A percentile compares a stretch with the other conserved stretches of the same genome.
These are phyloP conservation scores for Cetraspora pellucida DNA, from an alignment of 192 early-diverging fungal species.

Conservation along the genomic window DNA sequence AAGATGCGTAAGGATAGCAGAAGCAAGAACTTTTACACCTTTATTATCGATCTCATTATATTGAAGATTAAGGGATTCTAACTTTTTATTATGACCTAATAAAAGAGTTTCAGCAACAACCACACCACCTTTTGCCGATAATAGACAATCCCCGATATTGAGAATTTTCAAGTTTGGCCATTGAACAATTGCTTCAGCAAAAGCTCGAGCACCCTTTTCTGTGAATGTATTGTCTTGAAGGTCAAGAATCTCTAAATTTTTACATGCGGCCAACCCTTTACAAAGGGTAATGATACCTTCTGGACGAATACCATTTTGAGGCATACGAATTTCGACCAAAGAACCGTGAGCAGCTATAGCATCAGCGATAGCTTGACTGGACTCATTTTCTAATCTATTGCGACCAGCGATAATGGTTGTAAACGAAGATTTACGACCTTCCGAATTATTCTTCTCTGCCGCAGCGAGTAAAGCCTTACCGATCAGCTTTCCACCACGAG, in stretches of 20 bases:
- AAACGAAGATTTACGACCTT: slow-evolving; percentile 66
- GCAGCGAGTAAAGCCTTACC: slow-evolving; percentile 79
- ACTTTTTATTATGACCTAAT: slow-evolving; percentile 51
- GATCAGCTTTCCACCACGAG: slow-evolving; percentile 85
- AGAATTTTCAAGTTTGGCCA: slow-evolving; percentile 82
- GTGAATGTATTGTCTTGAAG: slow-evolving; percentile 98
- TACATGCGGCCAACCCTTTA: slow-evolving; percentile 66
- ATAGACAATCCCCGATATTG: slow-evolving; percentile 90
- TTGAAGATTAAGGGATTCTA: slow-evolving; percentile 70
- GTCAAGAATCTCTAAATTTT: slow-evolving; percentile 74
- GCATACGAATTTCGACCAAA: slow-evolving; percentile 84
- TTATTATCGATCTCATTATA: slow-evolving; percentile 90
- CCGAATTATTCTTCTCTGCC: slow-evolving; percentile 68
- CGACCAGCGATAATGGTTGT: slow-evolving; percentile 87
- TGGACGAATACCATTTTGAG: slow-evolving; percentile 96
- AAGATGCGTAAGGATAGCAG: slow-evolving; percentile 67
- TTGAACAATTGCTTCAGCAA: slow-evolving; percentile 71
- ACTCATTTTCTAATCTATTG: slow-evolving; percentile 90
- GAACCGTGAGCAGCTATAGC: slow-evolving; percentile 80
- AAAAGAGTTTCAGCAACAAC: slow-evolving; percentile 69
- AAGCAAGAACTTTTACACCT: slow-evolving; percentile 68
- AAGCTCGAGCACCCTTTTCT: slow-evolving; percentile 70
- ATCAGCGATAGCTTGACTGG: slow-evolving; percentile 72
- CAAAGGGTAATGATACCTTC: slow-evolving; percentile 85
- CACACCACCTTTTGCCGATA: slow-evolving; percentile 73